Conservation (phyloP, 306 rosid species). For the Ammopiptanthus mongolicus region DNA sequence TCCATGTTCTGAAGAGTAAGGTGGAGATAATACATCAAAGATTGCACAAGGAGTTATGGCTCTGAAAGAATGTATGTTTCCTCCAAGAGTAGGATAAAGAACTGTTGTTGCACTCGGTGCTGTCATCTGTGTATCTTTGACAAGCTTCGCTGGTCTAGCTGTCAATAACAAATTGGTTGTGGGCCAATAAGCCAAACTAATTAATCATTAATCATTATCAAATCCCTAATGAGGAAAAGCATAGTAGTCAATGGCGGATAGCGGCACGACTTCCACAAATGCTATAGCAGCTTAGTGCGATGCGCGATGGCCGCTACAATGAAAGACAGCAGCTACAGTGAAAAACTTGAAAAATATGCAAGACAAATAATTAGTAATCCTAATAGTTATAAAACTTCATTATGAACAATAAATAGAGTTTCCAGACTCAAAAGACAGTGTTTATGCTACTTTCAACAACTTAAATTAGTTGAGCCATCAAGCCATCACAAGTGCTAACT, state of each 20-base stretch:
- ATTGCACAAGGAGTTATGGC: constrained; percentile 69
- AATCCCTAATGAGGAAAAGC: neutral
- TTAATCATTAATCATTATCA: neutral
- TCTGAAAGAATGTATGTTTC: constrained; percentile 65
- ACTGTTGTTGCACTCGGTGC: constrained; percentile 62
- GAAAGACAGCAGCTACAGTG: neutral
- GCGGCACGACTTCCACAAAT: neutral
- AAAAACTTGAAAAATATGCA: neutral
- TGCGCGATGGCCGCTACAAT: neutral
- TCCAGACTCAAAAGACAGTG: neutral
- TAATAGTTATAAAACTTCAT: neutral
- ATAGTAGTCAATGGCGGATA: neutral
- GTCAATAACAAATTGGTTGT: constrained; percentile 14
- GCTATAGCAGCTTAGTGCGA: neutral
- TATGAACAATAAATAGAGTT: neutral
- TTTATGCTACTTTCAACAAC: neutral
- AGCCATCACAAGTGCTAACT: neutral
- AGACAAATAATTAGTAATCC: neutral
- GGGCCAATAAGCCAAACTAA: neutral
- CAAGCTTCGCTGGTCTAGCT: constrained; percentile 67
- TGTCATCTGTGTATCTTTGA: constrained; percentile 47
- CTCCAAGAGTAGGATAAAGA: constrained; percentile 65
- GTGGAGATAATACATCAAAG: constrained; percentile 65
- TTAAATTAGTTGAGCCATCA: neutral
- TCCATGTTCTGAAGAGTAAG: constrained; percentile 60